A percentile compares a stretch with the other conserved stretches of the same genome.
Evolutionary conservation across 768 basidiomycete species (phyloP).

Genomic region (Grammothele lineata): DNA sequence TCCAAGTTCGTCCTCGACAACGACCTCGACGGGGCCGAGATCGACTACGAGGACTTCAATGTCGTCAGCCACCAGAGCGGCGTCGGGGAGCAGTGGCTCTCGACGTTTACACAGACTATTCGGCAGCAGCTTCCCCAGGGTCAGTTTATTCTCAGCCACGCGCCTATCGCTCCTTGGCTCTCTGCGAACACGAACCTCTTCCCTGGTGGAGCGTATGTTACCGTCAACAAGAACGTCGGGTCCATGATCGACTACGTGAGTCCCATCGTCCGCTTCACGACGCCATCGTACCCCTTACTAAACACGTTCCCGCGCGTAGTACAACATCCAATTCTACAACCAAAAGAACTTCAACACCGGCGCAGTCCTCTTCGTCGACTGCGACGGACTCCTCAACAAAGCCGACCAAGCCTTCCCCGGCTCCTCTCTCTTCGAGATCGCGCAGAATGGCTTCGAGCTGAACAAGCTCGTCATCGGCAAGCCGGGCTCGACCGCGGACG

Average conservation of each 20-base stretch:
- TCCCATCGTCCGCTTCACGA: too few species aligned
- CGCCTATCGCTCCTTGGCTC: constrained; percentile 24
- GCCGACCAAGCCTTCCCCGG: too few species aligned
- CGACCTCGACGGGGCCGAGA: constrained; percentile 21
- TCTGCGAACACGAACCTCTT: constrained; percentile 11
- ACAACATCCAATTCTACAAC: constrained; percentile 14
- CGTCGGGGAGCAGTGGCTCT: constrained; percentile 19
- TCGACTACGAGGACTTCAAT: constrained; percentile 21
- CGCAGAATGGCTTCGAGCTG: too few species aligned
- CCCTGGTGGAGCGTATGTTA: constrained; percentile 51
- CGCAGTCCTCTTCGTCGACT: constrained; percentile 33
- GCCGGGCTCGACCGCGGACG: too few species aligned
- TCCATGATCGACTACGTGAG: constrained; percentile 50
- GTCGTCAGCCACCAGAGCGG: constrained; percentile 17
- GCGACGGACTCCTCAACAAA: too few species aligned
- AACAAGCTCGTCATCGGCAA: too few species aligned
- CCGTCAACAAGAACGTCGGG: constrained; percentile 49
- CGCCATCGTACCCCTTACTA: not conserved
- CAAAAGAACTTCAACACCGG: constrained; percentile 33
- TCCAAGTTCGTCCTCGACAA: constrained; percentile 31
- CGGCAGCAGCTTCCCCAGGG: constrained; percentile 18
- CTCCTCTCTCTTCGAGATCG: too few species aligned
- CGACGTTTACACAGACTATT: constrained; percentile 18
- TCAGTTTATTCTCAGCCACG: constrained; percentile 18
- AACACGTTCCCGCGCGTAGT: constrained; percentile 23